Percentiles rank a stretch among this genome's conserved stretches.
Evolutionary conservation across 108 stramenopile species (phyloP).

Genomic region (Bacterosira constricta): DNA sequence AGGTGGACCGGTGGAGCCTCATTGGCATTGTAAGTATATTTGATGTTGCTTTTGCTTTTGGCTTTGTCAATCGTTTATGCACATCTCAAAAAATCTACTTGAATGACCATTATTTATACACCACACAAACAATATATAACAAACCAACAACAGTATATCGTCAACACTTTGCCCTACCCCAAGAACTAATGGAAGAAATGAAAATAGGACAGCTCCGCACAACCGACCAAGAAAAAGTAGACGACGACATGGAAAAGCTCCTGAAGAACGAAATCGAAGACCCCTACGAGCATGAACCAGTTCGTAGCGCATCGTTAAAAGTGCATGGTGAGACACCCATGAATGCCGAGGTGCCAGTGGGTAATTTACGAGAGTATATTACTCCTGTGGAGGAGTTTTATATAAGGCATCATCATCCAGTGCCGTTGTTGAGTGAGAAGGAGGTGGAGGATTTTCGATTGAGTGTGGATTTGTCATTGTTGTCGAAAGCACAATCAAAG

Average conservation of each 20-base stretch:
- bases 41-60: background rate
- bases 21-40: conserved; percentile 40
- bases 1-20: conserved; percentile 61
- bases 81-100: too few species aligned
- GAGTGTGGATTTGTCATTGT: conserved; percentile 61
- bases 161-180: conserved; percentile 88
- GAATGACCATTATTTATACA: too few species aligned
- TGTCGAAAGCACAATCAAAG: too few species aligned
- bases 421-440: conserved; percentile 72
- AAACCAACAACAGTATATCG: conserved; percentile 64
- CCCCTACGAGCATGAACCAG: conserved; percentile 79
- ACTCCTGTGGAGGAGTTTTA: conserved; percentile 81
- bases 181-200: conserved; percentile 79
- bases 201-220: conserved; percentile 68
- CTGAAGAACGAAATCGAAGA: conserved; percentile 63
- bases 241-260: conserved; percentile 72
- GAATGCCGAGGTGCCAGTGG: conserved; percentile 82
- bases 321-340: conserved; percentile 83
- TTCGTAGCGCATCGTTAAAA: conserved; percentile 55
- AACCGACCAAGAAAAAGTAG: conserved; percentile 73
- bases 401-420: conserved; percentile 89
- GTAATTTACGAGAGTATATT: conserved; percentile 59
- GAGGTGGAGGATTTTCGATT: conserved; percentile 69
- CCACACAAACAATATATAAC: too few species aligned
- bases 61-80: background rate